Evolutionary conservation across 2,329 filamentous ascomycete species (phyloP), one percentile per base, ranked within the genome.

Genomic region (Endothia cerciana): DNA sequence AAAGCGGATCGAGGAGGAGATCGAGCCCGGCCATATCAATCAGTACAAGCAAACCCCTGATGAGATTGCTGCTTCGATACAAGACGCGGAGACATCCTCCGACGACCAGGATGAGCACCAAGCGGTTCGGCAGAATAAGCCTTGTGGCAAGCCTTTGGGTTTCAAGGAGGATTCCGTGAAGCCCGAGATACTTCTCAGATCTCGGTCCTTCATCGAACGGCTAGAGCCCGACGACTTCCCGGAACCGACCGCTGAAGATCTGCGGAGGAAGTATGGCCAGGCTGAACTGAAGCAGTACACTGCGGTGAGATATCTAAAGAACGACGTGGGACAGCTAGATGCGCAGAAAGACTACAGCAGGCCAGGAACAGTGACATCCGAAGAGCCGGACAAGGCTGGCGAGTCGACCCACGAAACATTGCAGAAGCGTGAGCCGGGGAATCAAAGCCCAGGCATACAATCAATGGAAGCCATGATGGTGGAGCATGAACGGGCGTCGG

Each of bases 41-140:
- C 11, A 76, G 72, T 1, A 67, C 49, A 74, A 76, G 55, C 75
- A 78, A n/a, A 73, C 79, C 17, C 72, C 76, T 38, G 60, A 79
- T 63, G 74, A 80, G 22, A 72, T 76, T 28, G 70, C 73, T 6
- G 66, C 70, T 28, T 25, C 15, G 0, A 64, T 62, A 7, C 69
- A 77, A 51, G 71, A 77, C 47, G 62, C 72, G 17, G 64, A 74
- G 38, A 68, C 72, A 40, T 72, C 77, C 62, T 79, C 82, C 64
- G 73, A 81, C 2, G 82, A 85, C 58, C 71, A 84, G 56, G 69
- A 76, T 64, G 73, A 78, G 47, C 82, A 81, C 65, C 74, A 73
- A 1, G 75, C 78, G 4, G 73, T 76, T 13, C 10, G 22, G 43
- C 13, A 43, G 15, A 47, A 59, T 22, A 28, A 67, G 53, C 30